Conservation (phyloP, 305 asterid species). For the Fraxinus latifolia region DNA sequence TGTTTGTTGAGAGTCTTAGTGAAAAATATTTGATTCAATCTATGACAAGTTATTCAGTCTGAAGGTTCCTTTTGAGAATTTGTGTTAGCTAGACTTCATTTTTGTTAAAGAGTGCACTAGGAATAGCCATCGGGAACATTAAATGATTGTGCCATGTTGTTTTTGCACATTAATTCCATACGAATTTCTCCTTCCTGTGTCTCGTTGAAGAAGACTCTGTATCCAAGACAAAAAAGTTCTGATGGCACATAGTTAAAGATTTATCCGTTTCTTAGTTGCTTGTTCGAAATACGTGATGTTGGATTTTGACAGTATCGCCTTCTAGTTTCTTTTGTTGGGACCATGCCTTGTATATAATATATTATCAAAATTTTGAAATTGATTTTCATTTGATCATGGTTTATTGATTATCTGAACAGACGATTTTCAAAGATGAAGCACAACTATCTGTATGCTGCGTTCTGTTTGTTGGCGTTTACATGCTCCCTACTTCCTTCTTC, state of each 20-base stretch:
- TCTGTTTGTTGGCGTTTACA: conserved; percentile 43
- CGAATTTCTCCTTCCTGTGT: not conserved
- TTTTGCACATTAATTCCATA: not conserved
- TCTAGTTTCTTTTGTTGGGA: not conserved
- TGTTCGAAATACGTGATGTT: conserved; percentile 2
- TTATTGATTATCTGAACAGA: conserved; percentile 34
- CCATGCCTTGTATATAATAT: not conserved
- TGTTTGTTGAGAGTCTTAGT: not conserved
- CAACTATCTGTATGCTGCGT: conserved; percentile 31
- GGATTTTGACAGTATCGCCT: not conserved
- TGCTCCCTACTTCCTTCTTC: conserved; percentile 31
- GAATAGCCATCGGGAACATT: not conserved
- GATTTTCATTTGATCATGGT: not conserved
- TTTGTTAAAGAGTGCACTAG: not conserved
- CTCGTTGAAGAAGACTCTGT: not conserved
- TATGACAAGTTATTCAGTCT: not conserved
- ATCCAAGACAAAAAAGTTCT: not conserved
- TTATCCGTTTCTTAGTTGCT: not conserved
- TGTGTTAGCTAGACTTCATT: not conserved
- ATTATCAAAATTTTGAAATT: not conserved
- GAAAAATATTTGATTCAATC: not conserved
- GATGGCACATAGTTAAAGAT: not conserved
- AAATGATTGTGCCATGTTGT: not conserved
- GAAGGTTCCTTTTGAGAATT: not conserved
- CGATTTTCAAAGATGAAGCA: conserved; percentile 47